Base-by-base conservation (phyloP, 495 filamentous ascomycete species). In the Penicilliopsis zonata region DNA sequence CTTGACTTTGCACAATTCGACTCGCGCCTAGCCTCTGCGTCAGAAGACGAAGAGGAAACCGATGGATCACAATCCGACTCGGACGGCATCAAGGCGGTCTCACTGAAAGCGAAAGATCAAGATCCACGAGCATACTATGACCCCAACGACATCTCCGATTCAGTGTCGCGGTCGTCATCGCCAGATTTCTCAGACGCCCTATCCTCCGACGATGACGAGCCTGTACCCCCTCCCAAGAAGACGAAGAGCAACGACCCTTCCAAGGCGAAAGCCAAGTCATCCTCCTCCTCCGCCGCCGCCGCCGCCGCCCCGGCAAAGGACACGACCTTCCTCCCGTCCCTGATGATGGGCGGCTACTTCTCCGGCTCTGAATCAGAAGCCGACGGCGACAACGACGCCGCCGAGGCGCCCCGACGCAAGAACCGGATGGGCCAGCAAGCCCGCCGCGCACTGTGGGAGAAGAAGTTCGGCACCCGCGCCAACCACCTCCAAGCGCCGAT, bases 391-490 rank as follows among this genome's bases (percentile, higher is more conserved):
- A 55, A 61, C 26, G 42, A 53, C 18, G 46, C 52, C 9, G 59
- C 47, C 4, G 44, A 38, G 13, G 37, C 43, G 23, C 64, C 64
- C 0, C 48, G 47, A 15, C 66, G 66, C 30, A 94, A 88, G 55
- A 96, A 98, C 54, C 69, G 90, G 17, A 75, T 80, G 47, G 90
- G 90, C 8, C 90, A 98, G 52, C 77, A 79, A 34, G 88, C 83
- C 5, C 74, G 90, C 9, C 80, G 83, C 22, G 72, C 76, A 6
- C 67, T 95, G 30, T 86, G 80, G 80, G 88, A 95, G 64, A 88
- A 93, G 64, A 95, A 94, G 50, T 95, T 67, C 46, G 84, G 84
- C 2, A 53, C 64, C 2, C 63, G 68, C 20, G 86, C 86, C 9
- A 85, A 85, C 23, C 86, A 94, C 49, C 40, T 88, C 1, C 63